phyloP scores from a whole-genome alignment of 495 filamentous ascomycete species.

The Evansstolkia leycettana region DNA sequence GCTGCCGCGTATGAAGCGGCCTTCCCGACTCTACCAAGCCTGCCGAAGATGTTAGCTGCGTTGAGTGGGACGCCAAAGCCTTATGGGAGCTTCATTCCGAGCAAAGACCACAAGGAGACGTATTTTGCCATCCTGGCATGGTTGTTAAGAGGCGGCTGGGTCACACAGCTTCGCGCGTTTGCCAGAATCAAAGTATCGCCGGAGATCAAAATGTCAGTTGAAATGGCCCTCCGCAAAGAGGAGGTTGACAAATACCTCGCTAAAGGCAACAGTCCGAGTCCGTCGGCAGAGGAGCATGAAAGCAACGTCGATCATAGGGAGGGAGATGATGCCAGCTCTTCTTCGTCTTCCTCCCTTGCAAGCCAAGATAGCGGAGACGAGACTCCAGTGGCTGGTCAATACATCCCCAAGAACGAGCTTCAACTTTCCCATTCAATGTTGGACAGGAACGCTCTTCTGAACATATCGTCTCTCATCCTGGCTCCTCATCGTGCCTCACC shows the following conservation, averaged over 20 bases:
- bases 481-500: conserved; percentile 43
- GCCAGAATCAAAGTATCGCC: conserved; percentile 57
- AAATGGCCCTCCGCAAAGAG: conserved; percentile 29
- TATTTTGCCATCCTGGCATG: conserved; percentile 88
- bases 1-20: conserved; percentile 56
- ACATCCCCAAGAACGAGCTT: conserved; percentile 14
- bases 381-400: conserved; percentile 22
- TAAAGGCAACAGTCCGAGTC: conserved; percentile 11
- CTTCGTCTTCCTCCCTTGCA: conserved; percentile 29
- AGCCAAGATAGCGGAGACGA: conserved; percentile 30
- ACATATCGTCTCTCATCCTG: conserved; percentile 33
- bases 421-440: conserved; percentile 26
- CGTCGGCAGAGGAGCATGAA: conserved; percentile 1
- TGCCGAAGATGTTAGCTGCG: conserved; percentile 73
- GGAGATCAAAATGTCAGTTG: conserved; percentile 37
- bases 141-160: conserved; percentile 85
- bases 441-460: conserved; percentile 25
- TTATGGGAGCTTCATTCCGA: conserved; percentile 72
- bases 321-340: conserved; percentile 18
- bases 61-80: conserved; percentile 66
- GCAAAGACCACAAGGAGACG: conserved; percentile 71
- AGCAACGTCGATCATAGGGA: conserved; percentile 6
- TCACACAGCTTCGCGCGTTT: conserved; percentile 80
- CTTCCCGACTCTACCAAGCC: conserved; percentile 68
- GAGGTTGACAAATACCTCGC: conserved; percentile 30